These are phyloP conservation scores for Chenopodium suecicum DNA, from an alignment of 148 eudicot species.

Conservation along the genomic window DNA sequence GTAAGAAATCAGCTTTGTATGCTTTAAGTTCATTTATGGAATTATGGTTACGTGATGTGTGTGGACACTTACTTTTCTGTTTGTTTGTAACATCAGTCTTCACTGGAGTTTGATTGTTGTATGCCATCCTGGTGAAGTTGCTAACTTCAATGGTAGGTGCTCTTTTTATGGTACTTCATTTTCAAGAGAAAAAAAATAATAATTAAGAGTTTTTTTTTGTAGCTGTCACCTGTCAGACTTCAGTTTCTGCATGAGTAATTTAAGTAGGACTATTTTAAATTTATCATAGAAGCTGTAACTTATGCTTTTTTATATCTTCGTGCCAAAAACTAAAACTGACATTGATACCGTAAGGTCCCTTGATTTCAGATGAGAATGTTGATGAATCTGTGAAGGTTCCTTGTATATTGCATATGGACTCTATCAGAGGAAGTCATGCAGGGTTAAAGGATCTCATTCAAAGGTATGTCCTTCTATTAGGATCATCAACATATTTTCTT, in stretches of 20 bases:
- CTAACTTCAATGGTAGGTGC: slow-evolving; percentile 53
- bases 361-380: slow-evolving; percentile 45
- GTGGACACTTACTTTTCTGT: slow-evolving; percentile 13
- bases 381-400: slow-evolving; percentile 58
- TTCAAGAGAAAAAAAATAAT: too few relatives aligned
- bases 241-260: too few relatives aligned
- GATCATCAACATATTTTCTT: background rate
- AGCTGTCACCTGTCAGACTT: too few relatives aligned
- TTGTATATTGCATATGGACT: slow-evolving; percentile 96
- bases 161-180: background rate
- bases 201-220: too few relatives aligned
- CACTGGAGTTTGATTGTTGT: slow-evolving; percentile 95
- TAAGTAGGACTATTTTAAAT: too few relatives aligned
- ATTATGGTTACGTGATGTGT: background rate
- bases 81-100: slow-evolving; percentile 48
- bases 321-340: too few relatives aligned
- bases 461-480: slow-evolving; percentile 45
- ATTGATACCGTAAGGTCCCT: too few relatives aligned
- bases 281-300: too few relatives aligned
- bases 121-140: slow-evolving; percentile 88
- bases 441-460: slow-evolving; percentile 77
- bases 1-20: slow-evolving; percentile 39
- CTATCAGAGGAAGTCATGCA: slow-evolving; percentile 79
- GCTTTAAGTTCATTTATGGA: background rate
- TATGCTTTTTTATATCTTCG: too few relatives aligned